A percentile compares a stretch with the other conserved stretches of the same genome.
These are phyloP conservation scores for Liquidambar formosana DNA, from an alignment of 164 flowering plant species.

Conservation along the genomic window DNA sequence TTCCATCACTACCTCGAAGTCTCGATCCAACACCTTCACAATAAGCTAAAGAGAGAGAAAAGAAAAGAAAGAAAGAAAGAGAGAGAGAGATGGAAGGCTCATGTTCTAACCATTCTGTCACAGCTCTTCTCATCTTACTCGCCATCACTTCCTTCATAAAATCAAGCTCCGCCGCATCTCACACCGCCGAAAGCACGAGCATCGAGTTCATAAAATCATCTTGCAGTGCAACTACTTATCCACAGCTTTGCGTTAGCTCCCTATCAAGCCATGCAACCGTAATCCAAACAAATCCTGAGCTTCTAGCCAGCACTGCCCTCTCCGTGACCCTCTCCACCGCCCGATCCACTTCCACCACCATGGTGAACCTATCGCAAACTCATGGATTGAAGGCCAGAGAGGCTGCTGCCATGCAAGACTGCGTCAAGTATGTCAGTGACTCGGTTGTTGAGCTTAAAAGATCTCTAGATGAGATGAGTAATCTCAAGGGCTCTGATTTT, in stretches of 20 bases:
- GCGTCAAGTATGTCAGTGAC: slow-evolving; percentile 54
- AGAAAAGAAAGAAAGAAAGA: no score
- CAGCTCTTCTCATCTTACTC: neutral
- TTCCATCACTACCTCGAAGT: neutral
- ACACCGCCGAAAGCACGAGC: slow-evolving; percentile 17
- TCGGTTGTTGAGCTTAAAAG: slow-evolving; percentile 40
- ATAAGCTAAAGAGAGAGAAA: no score
- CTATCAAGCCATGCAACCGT: slow-evolving; percentile 43
- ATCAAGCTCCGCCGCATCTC: slow-evolving; percentile 5
- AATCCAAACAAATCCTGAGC: slow-evolving; percentile 53
- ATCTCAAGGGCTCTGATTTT: slow-evolving; percentile 23
- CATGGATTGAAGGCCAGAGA: slow-evolving; percentile 40
- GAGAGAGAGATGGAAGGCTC: neutral
- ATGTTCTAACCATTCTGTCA: neutral
- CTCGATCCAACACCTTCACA: no score
- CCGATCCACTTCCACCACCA: slow-evolving; percentile 29
- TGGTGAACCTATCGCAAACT: slow-evolving; percentile 29
- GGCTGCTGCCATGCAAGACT: slow-evolving; percentile 53
- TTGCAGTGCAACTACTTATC: slow-evolving; percentile 56
- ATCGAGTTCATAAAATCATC: slow-evolving; percentile 53
- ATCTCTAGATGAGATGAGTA: slow-evolving; percentile 51
- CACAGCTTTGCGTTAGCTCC: slow-evolving; percentile 51
- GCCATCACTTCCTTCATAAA: neutral
- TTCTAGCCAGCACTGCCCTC: slow-evolving; percentile 56
- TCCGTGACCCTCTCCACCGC: slow-evolving; percentile 45